Base-by-base conservation (phyloP, 164 flowering plant genomes). In the Umbilicus rupestris region DNA sequence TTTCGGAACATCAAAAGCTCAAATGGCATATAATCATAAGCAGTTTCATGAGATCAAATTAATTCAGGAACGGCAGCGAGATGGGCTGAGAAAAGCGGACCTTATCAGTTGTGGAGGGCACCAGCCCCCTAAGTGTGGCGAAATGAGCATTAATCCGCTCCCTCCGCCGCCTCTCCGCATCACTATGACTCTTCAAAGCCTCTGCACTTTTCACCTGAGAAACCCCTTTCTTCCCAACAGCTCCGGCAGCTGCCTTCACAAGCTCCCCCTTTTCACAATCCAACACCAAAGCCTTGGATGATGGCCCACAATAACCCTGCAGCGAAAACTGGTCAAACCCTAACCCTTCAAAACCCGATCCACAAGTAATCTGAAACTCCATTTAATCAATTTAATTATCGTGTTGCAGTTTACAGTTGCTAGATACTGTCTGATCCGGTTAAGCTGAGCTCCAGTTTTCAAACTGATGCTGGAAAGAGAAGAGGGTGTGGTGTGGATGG, bases 241-340 rank as follows among this genome's bases (percentile, higher is more conserved):
- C 33, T 55, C 33, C 60, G 5, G 29, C 22, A 50, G 60, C 19
- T 12, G 60, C 60, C 33, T 55, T 55, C 33, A 55, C 60, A 55
- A 28, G 60, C 31, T 55, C 60, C 60, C 60, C 60, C 14, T 33
- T 55, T 28, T 55, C 60, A 55, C 60, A 55, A 55, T 55, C 60
- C 60, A 55, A 55, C 33, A 55, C 33, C 33, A 55, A 55, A 28
- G 60, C 11, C 7, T 55, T 55, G 11, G 60, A 26, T 3, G 60
- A 55, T 55, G 60, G 35, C 6, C 19, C 60, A 55, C 33, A 55
- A 30, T 28, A 55, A 55, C 60, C 60, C 33, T 55, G 60, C 60
- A 55, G 4, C 33, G 1, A 3, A 28, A 55, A 55, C 60, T 55
- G 35, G 19, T 55, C 60, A 55, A 55, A 14, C 60, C 33, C 60